phyloP scores from a whole-genome alignment of 1,139 yeast genomes.

The Taphrina pruni region DNA sequence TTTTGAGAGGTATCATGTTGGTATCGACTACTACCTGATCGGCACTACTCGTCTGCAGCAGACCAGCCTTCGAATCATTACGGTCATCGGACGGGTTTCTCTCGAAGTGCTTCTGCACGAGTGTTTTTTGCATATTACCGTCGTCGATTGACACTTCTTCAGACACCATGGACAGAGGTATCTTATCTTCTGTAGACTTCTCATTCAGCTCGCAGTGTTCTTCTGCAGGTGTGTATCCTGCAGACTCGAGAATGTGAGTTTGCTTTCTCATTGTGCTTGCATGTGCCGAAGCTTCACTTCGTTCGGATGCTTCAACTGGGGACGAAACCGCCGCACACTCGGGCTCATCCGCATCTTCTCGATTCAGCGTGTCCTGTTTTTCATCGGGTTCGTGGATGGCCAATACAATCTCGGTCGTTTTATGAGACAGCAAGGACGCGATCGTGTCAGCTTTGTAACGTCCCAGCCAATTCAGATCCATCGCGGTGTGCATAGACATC shows the following conservation, averaged over 20 bases:
- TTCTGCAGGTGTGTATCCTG: neutral
- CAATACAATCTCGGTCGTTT: neutral
- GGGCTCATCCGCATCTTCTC: neutral
- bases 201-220: neutral
- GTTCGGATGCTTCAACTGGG: neutral
- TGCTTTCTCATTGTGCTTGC: neutral
- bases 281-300: neutral
- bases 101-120: neutral
- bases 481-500: conserved; percentile 23
- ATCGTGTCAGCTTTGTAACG: conserved; percentile 2
- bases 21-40: neutral
- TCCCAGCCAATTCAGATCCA: conserved; percentile 27
- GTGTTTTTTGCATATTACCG: neutral
- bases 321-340: neutral
- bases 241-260: neutral
- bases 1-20: conserved; percentile 11
- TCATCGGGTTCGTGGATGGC: neutral
- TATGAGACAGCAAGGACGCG: conserved; percentile 3
- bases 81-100: neutral
- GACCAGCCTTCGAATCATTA: neutral
- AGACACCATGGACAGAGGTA: neutral
- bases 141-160: neutral
- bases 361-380: neutral
- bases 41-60: neutral
- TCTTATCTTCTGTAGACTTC: neutral